Conservation (phyloP, 23 red algal species). For the Pyropia haitanensis region DNA sequence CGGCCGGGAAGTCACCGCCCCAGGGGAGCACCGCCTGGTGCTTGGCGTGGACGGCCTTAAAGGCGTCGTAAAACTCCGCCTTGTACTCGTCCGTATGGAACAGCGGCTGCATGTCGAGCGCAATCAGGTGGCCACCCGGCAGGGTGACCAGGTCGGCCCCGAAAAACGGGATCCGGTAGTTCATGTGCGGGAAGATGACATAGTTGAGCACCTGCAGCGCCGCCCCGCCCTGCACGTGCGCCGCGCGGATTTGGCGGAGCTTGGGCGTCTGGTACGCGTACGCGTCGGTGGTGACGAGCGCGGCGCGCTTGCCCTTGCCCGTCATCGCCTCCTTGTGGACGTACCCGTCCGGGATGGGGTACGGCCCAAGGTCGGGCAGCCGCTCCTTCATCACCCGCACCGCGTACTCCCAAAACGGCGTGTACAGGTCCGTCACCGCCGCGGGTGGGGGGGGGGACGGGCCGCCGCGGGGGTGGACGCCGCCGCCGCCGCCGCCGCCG, state of each 20-base stretch:
- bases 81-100: constrained; percentile 77
- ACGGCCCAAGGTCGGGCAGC: constrained; percentile 43
- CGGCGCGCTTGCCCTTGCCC: constrained; percentile 77
- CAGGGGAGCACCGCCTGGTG: constrained; percentile 60
- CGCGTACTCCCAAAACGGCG: constrained; percentile 75
- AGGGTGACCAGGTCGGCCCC: constrained; percentile 91
- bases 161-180: constrained; percentile 87
- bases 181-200: constrained; percentile 81
- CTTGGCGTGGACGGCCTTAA: constrained; percentile 41
- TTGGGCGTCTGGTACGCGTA: constrained; percentile 80
- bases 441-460: not conserved
- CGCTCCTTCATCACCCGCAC: constrained; percentile 38
- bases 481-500: not conserved
- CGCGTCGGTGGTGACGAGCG: constrained; percentile 41
- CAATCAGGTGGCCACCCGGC: constrained; percentile 91
- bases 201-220: constrained; percentile 90
- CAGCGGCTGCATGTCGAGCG: constrained; percentile 92
- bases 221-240: constrained; percentile 78
- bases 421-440: constrained; percentile 63
- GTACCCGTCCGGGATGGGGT: constrained; percentile 80
- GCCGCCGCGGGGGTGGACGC: not conserved
- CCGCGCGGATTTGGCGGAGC: constrained; percentile 81
- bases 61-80: constrained; percentile 26
- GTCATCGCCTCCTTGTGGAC: constrained; percentile 76
- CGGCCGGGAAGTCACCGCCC: constrained; percentile 90